Evolutionary conservation across 1,139 yeast genomes (phyloP).

Genomic region (Arxiozyma bovina): DNA sequence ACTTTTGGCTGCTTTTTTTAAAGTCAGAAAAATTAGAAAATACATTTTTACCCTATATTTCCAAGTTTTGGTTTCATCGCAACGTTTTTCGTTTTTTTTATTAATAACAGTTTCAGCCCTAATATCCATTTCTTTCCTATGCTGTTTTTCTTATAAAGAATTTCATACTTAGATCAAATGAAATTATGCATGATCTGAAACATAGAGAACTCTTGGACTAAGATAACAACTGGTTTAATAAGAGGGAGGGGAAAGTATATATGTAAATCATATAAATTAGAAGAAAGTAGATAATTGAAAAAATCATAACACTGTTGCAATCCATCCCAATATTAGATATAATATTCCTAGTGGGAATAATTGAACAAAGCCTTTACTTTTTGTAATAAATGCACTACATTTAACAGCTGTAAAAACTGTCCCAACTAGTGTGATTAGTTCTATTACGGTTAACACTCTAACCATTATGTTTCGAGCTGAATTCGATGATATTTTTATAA

Average conservation of each 20-base stretch:
- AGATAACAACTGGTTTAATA: background rate
- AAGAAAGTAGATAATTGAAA: background rate
- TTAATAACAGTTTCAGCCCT: too few relatives aligned
- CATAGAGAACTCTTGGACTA: background rate
- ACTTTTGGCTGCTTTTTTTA: too few relatives aligned
- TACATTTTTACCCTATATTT: too few relatives aligned
- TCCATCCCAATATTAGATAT: slow-evolving; percentile 24
- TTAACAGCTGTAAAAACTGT: slow-evolving; percentile 24
- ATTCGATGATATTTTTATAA: slow-evolving; percentile 10
- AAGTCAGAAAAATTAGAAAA: too few relatives aligned
- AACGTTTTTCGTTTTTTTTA: too few relatives aligned
- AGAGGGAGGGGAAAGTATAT: background rate
- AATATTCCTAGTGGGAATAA: slow-evolving; percentile 25
- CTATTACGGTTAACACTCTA: slow-evolving; percentile 15
- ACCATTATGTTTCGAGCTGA: slow-evolving; percentile 6
- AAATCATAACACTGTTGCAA: background rate
- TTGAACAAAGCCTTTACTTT: slow-evolving; percentile 20
- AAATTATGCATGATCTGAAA: too few relatives aligned
- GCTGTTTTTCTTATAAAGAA: too few relatives aligned
- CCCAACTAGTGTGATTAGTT: slow-evolving; percentile 15
- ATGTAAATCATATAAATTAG: background rate
- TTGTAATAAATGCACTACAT: slow-evolving; percentile 23
- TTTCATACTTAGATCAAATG: too few relatives aligned
- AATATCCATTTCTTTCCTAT: too few relatives aligned
- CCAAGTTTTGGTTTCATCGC: too few relatives aligned